Base-by-base conservation (phyloP, 768 basidiomycete species). In the Tulasnella sp. region DNA sequence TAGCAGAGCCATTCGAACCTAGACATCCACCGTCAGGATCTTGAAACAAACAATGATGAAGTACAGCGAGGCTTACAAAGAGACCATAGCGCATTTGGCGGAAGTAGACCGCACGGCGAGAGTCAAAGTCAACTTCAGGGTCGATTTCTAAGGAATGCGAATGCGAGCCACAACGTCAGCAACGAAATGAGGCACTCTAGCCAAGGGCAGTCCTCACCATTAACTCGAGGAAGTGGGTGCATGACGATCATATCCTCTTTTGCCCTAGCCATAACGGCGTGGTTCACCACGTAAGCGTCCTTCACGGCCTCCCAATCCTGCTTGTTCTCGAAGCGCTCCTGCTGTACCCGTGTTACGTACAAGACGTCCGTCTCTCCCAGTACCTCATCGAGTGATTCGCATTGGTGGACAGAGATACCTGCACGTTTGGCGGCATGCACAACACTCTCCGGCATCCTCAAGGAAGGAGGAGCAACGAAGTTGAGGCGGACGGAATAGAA, bases 211-310 rank as follows among this genome's bases (percentile, higher is more conserved):
- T 4, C 1, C 87, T 75, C 75, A 89, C 92, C 92, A 73, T 92
- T 94, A 67, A 96, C 88, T 77, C 97, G 82, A 16, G 97, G 97
- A 26, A 99, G 83, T n/a, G 97, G 97, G 80, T 99, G 97, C 95
- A 99, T 96, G 75, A 98, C 94, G 73, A 98, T 98, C 89, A 97
- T 94, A 69, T 95, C 92, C 75, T 93, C 90, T 82, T 98, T 98
- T 11, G 97, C 96, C 52, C 91, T 85, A 5, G 94, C 88, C 34
- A 99, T 84, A 37, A 98, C 88, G 12, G 95, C 92, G 78, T 98
- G 97, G 80, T 98, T 94, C 70, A 99, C 87, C 39, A 94, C 84
- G 79, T 96, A 98, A 17, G 89, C 87, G 78, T 96, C 91, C 83
- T 94, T 97, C 77, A 97, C 94, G 62, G 88, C 85, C 75, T 89